Evolutionary conservation across 169 alveolate genomes (phyloP), one percentile per base, ranked within the genome.

Genomic region (Babesia ovis): DNA sequence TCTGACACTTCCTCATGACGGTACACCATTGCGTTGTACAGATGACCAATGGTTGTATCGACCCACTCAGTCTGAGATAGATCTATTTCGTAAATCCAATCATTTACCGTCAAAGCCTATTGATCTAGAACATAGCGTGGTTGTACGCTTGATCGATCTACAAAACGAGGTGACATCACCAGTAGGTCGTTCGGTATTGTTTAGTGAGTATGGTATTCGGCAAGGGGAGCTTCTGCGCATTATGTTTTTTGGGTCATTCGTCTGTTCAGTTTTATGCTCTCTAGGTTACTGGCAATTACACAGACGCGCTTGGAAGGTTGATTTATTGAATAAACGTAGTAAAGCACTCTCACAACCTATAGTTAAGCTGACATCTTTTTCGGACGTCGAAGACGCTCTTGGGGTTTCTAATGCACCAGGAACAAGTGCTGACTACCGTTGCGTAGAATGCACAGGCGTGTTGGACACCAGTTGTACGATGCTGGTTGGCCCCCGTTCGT

Each of bases 161-260:
- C 62, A 70, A 29, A 83, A 83, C 55, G 85, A 74, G 12, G 94
- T 90, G 20, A 80, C 92, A 2, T 87, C 94, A 20, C 95, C 95
- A 4, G 92, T 92, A 6, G 70, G 83, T 56, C 67, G 90, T 25
- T 67, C 92, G 23, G 86, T 89, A 12, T 85, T 79, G 51, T 85
- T 61, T 77, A 85, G 95, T 51, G 94, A 91, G 71, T 93, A 85
- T 42, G 96, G 96, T 27, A 71, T 93, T 54, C 89, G 95, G 34
- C 84, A 86, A 66, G 91, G 86, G 14, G 96, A 93, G 83, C 35
- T 23, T 0, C 41, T 64, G 18, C 59, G 51, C 3, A 22, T 81
- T 23, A 14, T 72, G 31, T 18, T 71, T 4, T 12, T 66, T 12
- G 66, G 85, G 32, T 31, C 72, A 11, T 42, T 58, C 16, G 37